phyloP scores from a whole-genome alignment of 129 eudicot species.

The Helianthus tuberosus region DNA sequence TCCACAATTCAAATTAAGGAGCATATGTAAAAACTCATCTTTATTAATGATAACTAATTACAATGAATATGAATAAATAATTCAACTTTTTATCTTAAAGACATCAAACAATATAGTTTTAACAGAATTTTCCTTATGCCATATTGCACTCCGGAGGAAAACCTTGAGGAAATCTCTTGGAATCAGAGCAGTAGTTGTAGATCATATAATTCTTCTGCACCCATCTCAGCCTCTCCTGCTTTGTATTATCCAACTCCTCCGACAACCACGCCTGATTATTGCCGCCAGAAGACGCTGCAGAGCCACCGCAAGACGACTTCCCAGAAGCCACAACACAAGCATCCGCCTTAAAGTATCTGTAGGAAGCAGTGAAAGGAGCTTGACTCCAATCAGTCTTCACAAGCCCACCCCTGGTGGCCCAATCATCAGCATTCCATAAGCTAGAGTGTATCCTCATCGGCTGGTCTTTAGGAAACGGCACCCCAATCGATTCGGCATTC shows the following conservation, averaged over 20 bases:
- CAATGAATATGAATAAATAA: constrained; percentile 22
- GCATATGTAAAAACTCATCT: not conserved
- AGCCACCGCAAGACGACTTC: constrained; percentile 42
- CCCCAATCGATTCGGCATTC: constrained; percentile 56
- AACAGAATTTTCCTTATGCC: constrained; percentile 18
- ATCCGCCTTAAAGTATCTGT: constrained; percentile 51
- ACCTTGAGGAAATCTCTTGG: constrained; percentile 56
- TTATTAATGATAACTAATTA: constrained; percentile 22
- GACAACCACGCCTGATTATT: constrained; percentile 40
- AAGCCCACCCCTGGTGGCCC: constrained; percentile 79
- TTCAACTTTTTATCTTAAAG: constrained; percentile 1
- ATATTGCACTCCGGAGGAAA: constrained; percentile 42
- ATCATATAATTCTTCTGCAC: constrained; percentile 63
- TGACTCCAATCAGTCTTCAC: constrained; percentile 66
- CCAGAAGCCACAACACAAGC: constrained; percentile 58
- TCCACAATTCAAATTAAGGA: not conserved
- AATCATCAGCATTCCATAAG: constrained; percentile 78
- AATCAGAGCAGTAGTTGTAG: constrained; percentile 63
- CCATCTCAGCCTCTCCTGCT: constrained; percentile 52
- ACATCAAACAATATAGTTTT: constrained; percentile 8
- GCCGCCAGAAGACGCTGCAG: not conserved
- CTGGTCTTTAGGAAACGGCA: constrained; percentile 60
- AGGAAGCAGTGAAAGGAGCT: constrained; percentile 75
- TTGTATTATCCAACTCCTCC: constrained; percentile 48
- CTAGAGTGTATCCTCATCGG: constrained; percentile 67